Evolutionary conservation across 495 filamentous ascomycete genomes (phyloP).

Genomic region (Oleoguttula mirabilis): DNA sequence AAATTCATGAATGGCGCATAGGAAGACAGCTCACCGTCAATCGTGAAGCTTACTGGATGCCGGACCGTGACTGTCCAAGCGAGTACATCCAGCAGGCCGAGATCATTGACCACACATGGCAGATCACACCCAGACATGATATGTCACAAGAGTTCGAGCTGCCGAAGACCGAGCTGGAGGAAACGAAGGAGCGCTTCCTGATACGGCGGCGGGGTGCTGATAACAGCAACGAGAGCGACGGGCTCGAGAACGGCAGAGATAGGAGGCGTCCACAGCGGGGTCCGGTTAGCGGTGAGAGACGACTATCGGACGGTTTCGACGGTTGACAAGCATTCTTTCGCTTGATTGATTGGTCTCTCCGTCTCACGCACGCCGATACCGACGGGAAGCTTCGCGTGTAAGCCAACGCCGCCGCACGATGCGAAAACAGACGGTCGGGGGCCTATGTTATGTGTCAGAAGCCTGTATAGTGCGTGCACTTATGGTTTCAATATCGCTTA

Average conservation of each 20-base stretch:
- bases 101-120: slow-evolving; percentile 19
- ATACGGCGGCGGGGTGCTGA: too few relatives aligned
- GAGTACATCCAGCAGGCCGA: slow-evolving; percentile 20
- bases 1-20: slow-evolving; percentile 2
- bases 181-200: neutral
- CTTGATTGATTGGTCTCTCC: too few relatives aligned
- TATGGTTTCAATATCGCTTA: too few relatives aligned
- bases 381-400: too few relatives aligned
- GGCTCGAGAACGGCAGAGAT: neutral
- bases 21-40: slow-evolving; percentile 14
- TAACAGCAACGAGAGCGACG: too few relatives aligned
- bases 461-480: too few relatives aligned
- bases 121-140: neutral
- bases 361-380: too few relatives aligned
- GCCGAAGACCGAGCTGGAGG: neutral
- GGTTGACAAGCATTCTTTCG: too few relatives aligned
- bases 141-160: slow-evolving; percentile 2
- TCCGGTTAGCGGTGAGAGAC: neutral
- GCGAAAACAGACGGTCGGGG: too few relatives aligned
- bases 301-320: slow-evolving; percentile 3
- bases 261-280: neutral
- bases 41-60: slow-evolving; percentile 14
- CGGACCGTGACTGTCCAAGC: slow-evolving; percentile 9
- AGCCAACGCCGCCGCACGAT: too few relatives aligned
- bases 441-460: too few relatives aligned